Conservation (phyloP, 2,329 filamentous ascomycete species). For the Elsinoe necatrix region DNA sequence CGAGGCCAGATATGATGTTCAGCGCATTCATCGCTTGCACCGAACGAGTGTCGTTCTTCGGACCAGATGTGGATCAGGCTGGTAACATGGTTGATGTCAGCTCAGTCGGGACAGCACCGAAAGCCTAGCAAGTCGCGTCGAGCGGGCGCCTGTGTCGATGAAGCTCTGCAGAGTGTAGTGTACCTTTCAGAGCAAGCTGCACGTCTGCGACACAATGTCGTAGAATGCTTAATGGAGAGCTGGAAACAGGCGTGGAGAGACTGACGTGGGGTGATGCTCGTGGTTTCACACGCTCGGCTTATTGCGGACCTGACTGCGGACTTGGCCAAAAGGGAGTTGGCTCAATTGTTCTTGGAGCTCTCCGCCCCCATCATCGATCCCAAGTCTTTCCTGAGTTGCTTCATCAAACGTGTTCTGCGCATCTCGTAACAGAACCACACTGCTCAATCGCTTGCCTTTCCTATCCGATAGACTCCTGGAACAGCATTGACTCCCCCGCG, state of each 20-base stretch:
- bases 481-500: background rate
- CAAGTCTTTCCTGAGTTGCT: too few species aligned
- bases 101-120: background rate
- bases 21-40: conserved; percentile 78
- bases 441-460: too few species aligned
- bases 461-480: background rate
- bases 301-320: background rate
- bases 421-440: too few species aligned
- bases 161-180: background rate
- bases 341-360: background rate
- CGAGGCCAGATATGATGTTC: conserved; percentile 76
- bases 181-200: too few species aligned
- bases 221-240: background rate
- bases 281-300: conserved; percentile 10
- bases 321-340: conserved; percentile 8
- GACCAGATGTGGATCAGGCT: background rate
- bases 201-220: background rate
- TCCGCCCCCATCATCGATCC: background rate
- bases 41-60: background rate
- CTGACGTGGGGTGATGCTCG: conserved; percentile 14
- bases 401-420: too few species aligned
- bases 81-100: conserved; percentile 2
- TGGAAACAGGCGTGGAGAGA: conserved; percentile 6
- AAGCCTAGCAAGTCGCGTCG: background rate
- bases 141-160: background rate